Evolutionary conservation across 306 rosid genomes (phyloP).

Genomic region (Trichosanthes truncata): DNA sequence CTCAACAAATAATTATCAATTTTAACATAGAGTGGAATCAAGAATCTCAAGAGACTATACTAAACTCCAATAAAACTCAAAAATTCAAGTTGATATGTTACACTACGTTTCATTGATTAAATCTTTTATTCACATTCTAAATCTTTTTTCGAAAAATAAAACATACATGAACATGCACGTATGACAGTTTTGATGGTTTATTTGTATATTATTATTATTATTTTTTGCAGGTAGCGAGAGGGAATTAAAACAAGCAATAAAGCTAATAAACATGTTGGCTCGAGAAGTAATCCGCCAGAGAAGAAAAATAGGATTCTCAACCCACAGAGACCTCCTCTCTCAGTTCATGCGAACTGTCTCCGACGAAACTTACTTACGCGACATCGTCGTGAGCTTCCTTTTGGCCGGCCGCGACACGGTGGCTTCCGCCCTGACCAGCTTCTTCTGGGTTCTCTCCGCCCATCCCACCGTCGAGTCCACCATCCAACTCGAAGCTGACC

Average conservation of each 20-base stretch:
- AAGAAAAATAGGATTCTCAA: conserved; percentile 26
- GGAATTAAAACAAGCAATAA: conserved; percentile 29
- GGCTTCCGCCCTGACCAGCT: conserved; percentile 67
- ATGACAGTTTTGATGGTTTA: not conserved
- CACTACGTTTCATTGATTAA: no score
- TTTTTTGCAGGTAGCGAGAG: conserved; percentile 21
- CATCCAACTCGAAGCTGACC: conserved; percentile 44
- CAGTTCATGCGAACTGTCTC: conserved; percentile 47
- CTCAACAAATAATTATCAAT: no score
- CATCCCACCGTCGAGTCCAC: conserved; percentile 31
- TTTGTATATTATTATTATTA: not conserved
- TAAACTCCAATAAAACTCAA: no score
- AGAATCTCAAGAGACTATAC: no score
- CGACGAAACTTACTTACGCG: conserved; percentile 58
- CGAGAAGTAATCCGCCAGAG: conserved; percentile 47
- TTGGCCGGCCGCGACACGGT: conserved; percentile 85
- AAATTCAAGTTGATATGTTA: no score
- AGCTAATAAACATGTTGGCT: conserved; percentile 41
- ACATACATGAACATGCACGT: no score
- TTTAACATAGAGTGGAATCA: no score
- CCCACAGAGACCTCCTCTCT: conserved; percentile 53
- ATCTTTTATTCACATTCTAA: no score
- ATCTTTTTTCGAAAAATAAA: no score
- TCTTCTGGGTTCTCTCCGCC: conserved; percentile 54
- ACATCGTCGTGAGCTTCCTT: conserved; percentile 62